phyloP scores from a whole-genome alignment of 345 rosid species.

The Pugionium cornutum region DNA sequence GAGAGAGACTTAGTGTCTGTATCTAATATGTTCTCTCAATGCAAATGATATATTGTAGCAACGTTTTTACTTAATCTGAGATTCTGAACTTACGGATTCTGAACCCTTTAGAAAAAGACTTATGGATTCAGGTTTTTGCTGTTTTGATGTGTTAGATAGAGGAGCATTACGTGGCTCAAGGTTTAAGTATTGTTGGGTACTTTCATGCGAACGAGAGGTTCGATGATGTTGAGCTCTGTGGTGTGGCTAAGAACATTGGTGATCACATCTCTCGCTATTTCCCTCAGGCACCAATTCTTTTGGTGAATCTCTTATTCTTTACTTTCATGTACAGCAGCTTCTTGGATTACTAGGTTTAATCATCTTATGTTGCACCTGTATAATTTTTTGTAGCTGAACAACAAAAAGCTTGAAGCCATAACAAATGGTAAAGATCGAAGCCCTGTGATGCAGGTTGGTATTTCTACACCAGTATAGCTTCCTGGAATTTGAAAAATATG shows the following conservation, averaged over 20 bases:
- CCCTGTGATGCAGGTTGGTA: conserved; percentile 83
- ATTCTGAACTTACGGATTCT: conserved; percentile 9
- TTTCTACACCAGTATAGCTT: conserved; percentile 21
- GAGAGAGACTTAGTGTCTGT: conserved; percentile 12
- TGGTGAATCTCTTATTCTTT: conserved; percentile 49
- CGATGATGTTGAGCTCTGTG: conserved; percentile 70
- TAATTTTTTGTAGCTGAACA: conserved; percentile 60
- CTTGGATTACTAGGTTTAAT: background rate
- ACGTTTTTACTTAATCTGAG: conserved; percentile 9
- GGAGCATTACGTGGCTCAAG: conserved; percentile 72
- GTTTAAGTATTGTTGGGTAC: conserved; percentile 79
- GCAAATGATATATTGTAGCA: background rate
- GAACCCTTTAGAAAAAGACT: background rate
- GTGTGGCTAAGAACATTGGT: conserved; percentile 80
- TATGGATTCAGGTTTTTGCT: conserved; percentile 2
- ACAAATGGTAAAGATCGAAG: conserved; percentile 61
- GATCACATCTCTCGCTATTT: conserved; percentile 88
- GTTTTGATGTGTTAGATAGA: conserved; percentile 58
- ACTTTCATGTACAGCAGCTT: background rate
- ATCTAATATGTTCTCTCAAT: background rate
- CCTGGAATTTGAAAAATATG: background rate
- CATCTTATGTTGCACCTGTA: conserved; percentile 15
- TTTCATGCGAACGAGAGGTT: conserved; percentile 94
- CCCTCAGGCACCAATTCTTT: conserved; percentile 69
- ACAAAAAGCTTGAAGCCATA: conserved; percentile 75